Conservation (phyloP, 768 basidiomycete genomes). For the Paxillus rubicundulus region DNA sequence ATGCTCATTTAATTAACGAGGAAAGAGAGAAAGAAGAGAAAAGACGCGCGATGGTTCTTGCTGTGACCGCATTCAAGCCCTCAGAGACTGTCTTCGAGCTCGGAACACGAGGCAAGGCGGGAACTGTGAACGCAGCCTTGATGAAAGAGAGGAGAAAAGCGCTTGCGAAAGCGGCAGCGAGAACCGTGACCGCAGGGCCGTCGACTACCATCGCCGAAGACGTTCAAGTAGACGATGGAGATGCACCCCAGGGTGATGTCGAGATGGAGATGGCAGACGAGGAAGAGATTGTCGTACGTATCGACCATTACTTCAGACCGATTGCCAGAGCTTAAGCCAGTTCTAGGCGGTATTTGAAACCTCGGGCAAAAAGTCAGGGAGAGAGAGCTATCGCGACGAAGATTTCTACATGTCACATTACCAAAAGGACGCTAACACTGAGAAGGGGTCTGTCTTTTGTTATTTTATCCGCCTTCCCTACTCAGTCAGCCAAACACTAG, state of each 20-base stretch:
- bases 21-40: constrained; percentile 41
- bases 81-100: constrained; percentile 90
- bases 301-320: background rate
- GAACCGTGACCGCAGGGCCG: constrained; percentile 36
- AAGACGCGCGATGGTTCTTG: constrained; percentile 63
- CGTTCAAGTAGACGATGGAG: constrained; percentile 35
- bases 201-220: constrained; percentile 30
- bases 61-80: constrained; percentile 82
- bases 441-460: constrained; percentile 73
- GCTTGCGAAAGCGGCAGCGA: constrained; percentile 59
- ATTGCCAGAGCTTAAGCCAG: constrained; percentile 2
- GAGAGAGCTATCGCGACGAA: constrained; percentile 64
- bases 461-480: background rate
- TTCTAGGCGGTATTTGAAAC: constrained; percentile 66
- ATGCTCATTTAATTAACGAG: constrained; percentile 20
- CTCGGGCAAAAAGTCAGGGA: constrained; percentile 40
- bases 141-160: constrained; percentile 90
- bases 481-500: constrained; percentile 37
- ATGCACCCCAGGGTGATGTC: constrained; percentile 26
- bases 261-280: constrained; percentile 75
- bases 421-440: constrained; percentile 81
- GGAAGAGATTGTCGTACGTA: constrained; percentile 63
- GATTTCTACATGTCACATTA: constrained; percentile 93
- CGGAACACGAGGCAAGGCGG: constrained; percentile 63
- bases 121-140: constrained; percentile 58